phyloP scores from a whole-genome alignment of 495 filamentous ascomycete species.

The Podospora comata region DNA sequence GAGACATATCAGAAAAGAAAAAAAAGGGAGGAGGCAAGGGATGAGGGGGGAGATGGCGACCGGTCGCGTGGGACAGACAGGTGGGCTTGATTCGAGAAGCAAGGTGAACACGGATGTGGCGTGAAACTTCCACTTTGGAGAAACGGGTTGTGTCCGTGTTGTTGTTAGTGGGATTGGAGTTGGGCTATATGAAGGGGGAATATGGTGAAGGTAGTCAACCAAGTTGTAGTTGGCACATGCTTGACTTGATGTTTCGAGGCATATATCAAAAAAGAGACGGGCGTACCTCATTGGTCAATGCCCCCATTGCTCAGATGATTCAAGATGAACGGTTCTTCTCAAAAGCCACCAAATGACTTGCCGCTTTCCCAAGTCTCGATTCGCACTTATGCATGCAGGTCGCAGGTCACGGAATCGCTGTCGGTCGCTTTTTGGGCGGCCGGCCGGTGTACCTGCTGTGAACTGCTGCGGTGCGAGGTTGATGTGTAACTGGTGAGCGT shows the following conservation, averaged over 20 bases:
- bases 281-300: background rate
- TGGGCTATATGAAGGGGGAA: background rate
- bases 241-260: too few relatives aligned
- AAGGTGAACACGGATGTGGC: background rate
- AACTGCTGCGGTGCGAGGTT: background rate
- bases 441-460: background rate
- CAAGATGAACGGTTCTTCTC: background rate
- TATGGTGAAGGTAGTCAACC: background rate
- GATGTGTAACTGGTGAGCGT: background rate
- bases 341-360: slow-evolving; percentile 10
- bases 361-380: background rate
- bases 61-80: background rate
- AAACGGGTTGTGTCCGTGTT: background rate
- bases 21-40: background rate
- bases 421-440: background rate
- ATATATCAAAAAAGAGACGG: background rate
- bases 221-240: background rate
- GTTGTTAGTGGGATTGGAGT: background rate
- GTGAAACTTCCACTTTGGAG: background rate
- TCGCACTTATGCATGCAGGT: slow-evolving; percentile 1
- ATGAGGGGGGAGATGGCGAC: background rate
- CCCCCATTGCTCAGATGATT: background rate
- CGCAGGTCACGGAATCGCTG: background rate
- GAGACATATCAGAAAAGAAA: background rate
- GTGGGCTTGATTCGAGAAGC: background rate